phyloP scores from a whole-genome alignment of 176 grass and related monocot genomes.

The Oryza glaberrima region DNA sequence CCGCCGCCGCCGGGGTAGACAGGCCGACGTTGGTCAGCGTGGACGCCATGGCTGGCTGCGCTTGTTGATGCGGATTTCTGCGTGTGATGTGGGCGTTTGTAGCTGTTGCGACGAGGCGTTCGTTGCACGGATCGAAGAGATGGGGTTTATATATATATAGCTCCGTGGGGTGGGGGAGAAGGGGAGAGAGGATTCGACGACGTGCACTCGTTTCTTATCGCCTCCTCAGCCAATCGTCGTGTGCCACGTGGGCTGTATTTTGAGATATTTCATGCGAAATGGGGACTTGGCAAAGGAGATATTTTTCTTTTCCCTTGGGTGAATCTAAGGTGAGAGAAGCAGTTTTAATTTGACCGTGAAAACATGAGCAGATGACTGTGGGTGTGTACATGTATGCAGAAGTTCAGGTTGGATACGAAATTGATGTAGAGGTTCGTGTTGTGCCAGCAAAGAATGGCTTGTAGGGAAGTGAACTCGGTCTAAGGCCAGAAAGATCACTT shows the following conservation, averaged over 20 bases:
- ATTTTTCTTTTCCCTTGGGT: not conserved
- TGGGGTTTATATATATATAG: constrained; percentile 23
- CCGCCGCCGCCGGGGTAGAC: constrained; percentile 39
- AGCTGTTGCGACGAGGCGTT: constrained; percentile 1
- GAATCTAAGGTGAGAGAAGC: not conserved
- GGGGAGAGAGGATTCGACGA: not conserved
- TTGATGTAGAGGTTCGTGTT: not conserved
- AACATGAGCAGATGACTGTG: not conserved
- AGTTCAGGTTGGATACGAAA: constrained; percentile 15
- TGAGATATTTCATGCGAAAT: constrained; percentile 37
- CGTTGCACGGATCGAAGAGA: not conserved
- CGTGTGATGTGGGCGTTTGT: not conserved
- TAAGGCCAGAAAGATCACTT: constrained; percentile 1
- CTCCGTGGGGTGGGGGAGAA: not conserved
- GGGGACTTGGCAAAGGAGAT: constrained; percentile 10
- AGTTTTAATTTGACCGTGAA: not conserved
- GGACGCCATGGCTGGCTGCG: constrained; percentile 51
- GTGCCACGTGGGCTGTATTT: constrained; percentile 3
- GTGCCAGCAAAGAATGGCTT: not conserved
- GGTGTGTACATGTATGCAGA: not conserved
- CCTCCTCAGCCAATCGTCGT: constrained; percentile 6
- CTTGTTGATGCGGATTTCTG: too few species aligned
- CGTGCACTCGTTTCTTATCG: constrained; percentile 63
- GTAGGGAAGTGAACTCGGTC: not conserved
- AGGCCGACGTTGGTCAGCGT: constrained; percentile 50